Evolutionary conservation across 164 flowering plant species (phyloP).

Genomic region (Aristolochia contorta): DNA sequence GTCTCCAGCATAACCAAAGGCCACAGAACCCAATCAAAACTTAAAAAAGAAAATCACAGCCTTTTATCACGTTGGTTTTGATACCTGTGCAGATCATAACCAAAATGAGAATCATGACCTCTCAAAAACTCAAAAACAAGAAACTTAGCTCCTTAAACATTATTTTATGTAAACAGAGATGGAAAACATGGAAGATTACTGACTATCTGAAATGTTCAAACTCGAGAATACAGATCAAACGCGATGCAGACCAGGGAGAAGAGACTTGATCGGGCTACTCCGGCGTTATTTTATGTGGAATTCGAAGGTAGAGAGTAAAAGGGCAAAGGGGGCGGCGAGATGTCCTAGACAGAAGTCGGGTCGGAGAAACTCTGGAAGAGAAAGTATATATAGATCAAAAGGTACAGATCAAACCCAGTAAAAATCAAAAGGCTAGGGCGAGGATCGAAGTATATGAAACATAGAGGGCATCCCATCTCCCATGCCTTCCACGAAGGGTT

Average conservation of each 20-base stretch:
- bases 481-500: background rate
- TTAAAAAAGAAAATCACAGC: background rate
- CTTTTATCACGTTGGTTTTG: conserved; percentile 2
- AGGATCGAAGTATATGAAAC: background rate
- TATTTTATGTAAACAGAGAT: conserved; percentile 44
- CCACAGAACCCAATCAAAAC: background rate
- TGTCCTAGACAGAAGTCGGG: background rate
- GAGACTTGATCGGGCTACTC: background rate
- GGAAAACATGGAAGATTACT: conserved; percentile 11
- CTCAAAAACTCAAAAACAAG: conserved; percentile 1
- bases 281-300: conserved; percentile 47
- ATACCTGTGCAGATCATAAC: conserved; percentile 13
- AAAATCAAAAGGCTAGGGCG: background rate
- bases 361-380: conserved; percentile 9
- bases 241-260: conserved; percentile 8
- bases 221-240: background rate
- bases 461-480: background rate
- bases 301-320: background rate
- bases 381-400: background rate
- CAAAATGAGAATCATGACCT: conserved; percentile 8
- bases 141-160: conserved; percentile 21
- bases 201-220: conserved; percentile 6
- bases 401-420: background rate
- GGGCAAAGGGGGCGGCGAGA: background rate
- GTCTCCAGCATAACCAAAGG: conserved; percentile 53